Base-by-base conservation (phyloP, 306 rosid genomes). In the Arachis stenosperma region DNA sequence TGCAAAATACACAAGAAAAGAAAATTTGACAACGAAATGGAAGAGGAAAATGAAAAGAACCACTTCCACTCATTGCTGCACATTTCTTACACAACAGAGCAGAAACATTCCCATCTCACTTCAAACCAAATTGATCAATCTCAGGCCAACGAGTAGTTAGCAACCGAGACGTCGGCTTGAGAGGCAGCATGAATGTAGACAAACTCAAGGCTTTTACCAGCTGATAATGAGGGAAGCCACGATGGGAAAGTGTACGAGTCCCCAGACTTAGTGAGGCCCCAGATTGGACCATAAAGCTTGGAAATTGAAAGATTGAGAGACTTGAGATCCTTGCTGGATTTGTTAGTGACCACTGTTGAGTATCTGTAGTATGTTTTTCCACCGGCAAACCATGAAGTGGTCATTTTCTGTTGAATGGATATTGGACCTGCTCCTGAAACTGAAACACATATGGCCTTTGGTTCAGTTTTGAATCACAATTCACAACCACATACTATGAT, bases 171-270 rank as follows among this genome's bases (percentile, higher is more conserved):
- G 9, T 88, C 84, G 6, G 99, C 99, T 30, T 85, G 88, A 66
- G 96, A 74, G 60, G 95, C 73, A 61, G 99, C 76, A 75, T 94
- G 99, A 74, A 94, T 89, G 89, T 94, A 94, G 75, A 94, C 97
- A 67, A 91, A 91, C 75, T 94, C 99, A 29, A 94, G 86, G 88
- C 96, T 94, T 81, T 91, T 84, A 22, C 95, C 97, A 0, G 96
- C 87, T 10, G 91, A 77, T 53, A 94, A 79, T 48, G 97, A 84
- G 75, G 69, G 80, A 76, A 94, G 65, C 99, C 99, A 94, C 53
- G 90, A 69, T 43, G 99, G 99, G 79, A 89, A 91, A 40, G 83
- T 84, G 76, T 89, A 94, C 8, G 87, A 81, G 65, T 91, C 83
- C 0, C 89, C 90, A 0, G 83, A 75, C 78, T 88, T 89, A 14